phyloP scores from a whole-genome alignment of 495 filamentous ascomycete genomes.

The Neurospora sp. region DNA sequence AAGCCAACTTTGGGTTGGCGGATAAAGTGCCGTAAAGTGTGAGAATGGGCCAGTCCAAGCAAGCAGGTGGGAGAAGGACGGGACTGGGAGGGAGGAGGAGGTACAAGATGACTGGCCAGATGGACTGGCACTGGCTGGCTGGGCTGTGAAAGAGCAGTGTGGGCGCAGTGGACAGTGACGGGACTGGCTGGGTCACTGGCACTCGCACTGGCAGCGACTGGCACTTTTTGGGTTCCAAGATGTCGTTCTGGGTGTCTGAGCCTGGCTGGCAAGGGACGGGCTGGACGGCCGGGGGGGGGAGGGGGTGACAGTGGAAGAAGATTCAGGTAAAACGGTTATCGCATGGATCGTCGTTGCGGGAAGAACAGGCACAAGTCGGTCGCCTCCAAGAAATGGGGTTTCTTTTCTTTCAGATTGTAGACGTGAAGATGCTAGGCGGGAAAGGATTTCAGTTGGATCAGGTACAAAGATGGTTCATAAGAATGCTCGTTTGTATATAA shows the following conservation, averaged over 20 bases:
- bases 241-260: not conserved
- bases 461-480: not conserved
- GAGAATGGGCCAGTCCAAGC: not conserved
- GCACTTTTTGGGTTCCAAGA: not conserved
- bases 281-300: not conserved
- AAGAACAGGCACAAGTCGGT: not conserved
- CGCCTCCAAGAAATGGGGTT: not conserved
- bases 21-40: not conserved
- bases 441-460: not conserved
- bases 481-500: not conserved
- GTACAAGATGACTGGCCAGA: conserved; percentile 2
- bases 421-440: not conserved
- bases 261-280: not conserved
- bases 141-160: not conserved
- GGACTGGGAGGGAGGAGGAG: not conserved
- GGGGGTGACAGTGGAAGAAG: not conserved
- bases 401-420: not conserved
- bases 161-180: not conserved
- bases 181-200: not conserved
- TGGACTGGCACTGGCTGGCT: not conserved
- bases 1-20: not conserved
- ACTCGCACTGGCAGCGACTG: not conserved
- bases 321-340: not conserved
- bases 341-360: not conserved
- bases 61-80: not conserved